Conservation (phyloP, 129 eudicot genomes). For the Centrapalus pauciflorus region DNA sequence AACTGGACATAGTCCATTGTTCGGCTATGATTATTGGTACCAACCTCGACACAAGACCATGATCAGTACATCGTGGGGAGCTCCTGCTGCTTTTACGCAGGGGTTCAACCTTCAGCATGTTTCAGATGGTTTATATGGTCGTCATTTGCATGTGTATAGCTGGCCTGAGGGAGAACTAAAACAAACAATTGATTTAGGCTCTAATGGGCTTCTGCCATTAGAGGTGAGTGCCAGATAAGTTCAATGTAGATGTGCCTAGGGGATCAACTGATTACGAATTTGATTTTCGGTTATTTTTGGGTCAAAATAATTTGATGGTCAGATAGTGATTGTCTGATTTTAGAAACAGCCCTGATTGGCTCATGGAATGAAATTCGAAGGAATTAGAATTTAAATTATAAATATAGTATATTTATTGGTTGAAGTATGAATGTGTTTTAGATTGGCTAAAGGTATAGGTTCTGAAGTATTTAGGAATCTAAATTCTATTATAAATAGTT, state of each 20-base stretch:
- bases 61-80: constrained; percentile 99
- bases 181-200: constrained; percentile 86
- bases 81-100: constrained; percentile 82
- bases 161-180: constrained; percentile 97
- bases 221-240: constrained; percentile 51
- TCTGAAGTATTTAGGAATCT: too few relatives aligned
- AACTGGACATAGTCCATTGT: constrained; percentile 87
- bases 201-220: constrained; percentile 75
- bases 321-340: too few relatives aligned
- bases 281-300: not conserved
- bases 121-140: constrained; percentile 83
- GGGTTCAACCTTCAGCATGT: constrained; percentile 94
- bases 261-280: not conserved
- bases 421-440: too few relatives aligned
- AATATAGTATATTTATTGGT: too few relatives aligned
- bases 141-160: constrained; percentile 82
- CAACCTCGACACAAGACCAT: constrained; percentile 91
- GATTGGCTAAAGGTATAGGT: too few relatives aligned
- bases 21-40: constrained; percentile 94
- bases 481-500: too few relatives aligned
- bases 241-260: not conserved
- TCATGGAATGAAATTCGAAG: too few relatives aligned
- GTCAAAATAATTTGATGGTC: too few relatives aligned
- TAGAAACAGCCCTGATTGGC: too few relatives aligned
- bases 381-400: too few relatives aligned